Evolutionary conservation across 352 stramenopile genomes (phyloP).

Genomic region (Pythium dissimile): DNA sequence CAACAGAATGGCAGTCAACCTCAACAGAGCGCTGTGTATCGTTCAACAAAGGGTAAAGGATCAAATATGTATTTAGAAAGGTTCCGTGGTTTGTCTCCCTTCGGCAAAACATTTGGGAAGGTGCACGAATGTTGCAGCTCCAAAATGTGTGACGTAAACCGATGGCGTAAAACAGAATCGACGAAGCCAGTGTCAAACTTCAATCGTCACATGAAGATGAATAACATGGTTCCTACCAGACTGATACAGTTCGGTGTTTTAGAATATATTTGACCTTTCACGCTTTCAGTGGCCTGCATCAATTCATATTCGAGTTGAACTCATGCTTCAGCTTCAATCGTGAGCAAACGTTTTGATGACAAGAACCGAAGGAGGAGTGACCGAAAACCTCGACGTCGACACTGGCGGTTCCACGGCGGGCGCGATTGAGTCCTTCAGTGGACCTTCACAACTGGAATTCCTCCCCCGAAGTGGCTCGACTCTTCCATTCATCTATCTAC

Average conservation of each 20-base stretch:
- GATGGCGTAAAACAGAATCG: conserved; percentile 29
- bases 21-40: conserved; percentile 16
- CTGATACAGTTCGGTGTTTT: not conserved
- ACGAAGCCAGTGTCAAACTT: conserved; percentile 8
- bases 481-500: not conserved
- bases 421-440: not conserved
- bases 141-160: conserved; percentile 23
- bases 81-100: not conserved
- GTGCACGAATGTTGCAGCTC: conserved; percentile 10
- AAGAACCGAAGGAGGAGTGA: no score
- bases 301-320: not conserved
- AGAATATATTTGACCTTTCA: no score
- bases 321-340: not conserved
- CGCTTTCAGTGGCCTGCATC: no score
- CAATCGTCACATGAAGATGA: conserved; percentile 10
- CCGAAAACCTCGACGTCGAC: not conserved
- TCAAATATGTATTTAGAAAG: not conserved
- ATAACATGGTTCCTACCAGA: not conserved
- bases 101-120: not conserved
- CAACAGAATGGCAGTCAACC: conserved; percentile 13
- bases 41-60: not conserved
- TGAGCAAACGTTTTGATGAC: not conserved
- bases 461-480: conserved; percentile 3
- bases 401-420: conserved; percentile 11
- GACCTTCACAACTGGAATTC: conserved; percentile 19